Base-by-base conservation (phyloP, 2,329 filamentous ascomycete species). In the Fusarium luffae region DNA sequence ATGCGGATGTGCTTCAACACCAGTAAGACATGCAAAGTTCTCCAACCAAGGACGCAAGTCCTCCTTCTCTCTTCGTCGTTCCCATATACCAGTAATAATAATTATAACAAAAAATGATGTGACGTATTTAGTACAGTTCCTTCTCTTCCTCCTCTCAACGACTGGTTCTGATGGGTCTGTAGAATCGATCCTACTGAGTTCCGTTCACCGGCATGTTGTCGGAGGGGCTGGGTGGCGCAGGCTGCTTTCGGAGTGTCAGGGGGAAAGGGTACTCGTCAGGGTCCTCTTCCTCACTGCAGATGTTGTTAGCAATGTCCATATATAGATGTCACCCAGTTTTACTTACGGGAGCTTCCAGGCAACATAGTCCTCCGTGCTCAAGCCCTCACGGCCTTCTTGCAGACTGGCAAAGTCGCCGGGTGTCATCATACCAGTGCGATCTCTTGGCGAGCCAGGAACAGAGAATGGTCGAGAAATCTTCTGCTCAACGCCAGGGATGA, bases 261-360 rank as follows among this genome's bases (percentile, higher is more conserved):
- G 87, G 86, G 79, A 88, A 89, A 2, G 86, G 84, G 70, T 89
- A 88, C 76, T 89, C 87, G n/a, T 89, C 95, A 1, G 92, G 89
- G 74, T 98, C 96, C 84, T 98, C 96, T 79, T 98, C 94, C 80
- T 96, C 93, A 82, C 93, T 97, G 40, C 19, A 7, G 37, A 30
- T 50, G 14, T 37, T 62, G 70, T 77, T 69, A 77, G 71, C 54
- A 10, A 41, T 7, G 28, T 16, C 5, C 18, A 40, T 7, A 19
- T n/a, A 25, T 18, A n/a, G n/a, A 52, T 32, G 10, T 18, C 23
- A 27, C 12, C n/a, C 23, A 37, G 30, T 32, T 5, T 32, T 25
- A 94, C 94, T 92, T 88, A 98, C 92, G 95, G 96, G 63, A 98
- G 85, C 83, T 97, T 97, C 96, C 96, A 99, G 32, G 95, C 92